These are phyloP conservation scores for Saccharomycopsis crataegensis DNA, from an alignment of 1,139 yeast species.

Conservation along the genomic window DNA sequence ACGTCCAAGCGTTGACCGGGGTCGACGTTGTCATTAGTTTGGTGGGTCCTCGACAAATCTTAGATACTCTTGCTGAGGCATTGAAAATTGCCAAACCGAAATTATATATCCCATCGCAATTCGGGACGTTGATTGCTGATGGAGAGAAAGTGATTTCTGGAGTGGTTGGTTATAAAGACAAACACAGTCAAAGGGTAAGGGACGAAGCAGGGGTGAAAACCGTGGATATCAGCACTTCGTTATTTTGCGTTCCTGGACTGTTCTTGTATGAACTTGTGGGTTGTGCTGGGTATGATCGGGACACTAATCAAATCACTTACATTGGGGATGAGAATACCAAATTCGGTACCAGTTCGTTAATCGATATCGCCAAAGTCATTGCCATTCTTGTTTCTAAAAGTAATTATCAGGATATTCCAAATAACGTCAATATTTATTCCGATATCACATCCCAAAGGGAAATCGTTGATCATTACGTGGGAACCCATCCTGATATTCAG, in stretches of 20 bases:
- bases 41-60: constrained; percentile 29
- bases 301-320: constrained; percentile 32
- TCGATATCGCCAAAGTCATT: constrained; percentile 43
- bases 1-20: constrained; percentile 33
- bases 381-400: constrained; percentile 35
- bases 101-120: constrained; percentile 56
- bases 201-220: constrained; percentile 41
- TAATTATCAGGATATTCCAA: constrained; percentile 33
- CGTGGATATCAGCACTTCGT: constrained; percentile 39
- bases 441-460: constrained; percentile 35
- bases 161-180: constrained; percentile 33
- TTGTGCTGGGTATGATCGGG: constrained; percentile 32
- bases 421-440: constrained; percentile 38
- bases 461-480: constrained; percentile 36
- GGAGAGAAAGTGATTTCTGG: constrained; percentile 30
- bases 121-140: constrained; percentile 39
- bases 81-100: constrained; percentile 39
- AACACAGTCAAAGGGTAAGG: constrained; percentile 36
- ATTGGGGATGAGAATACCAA: constrained; percentile 36
- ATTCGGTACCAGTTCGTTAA: constrained; percentile 32
- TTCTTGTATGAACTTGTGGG: constrained; percentile 33
- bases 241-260: constrained; percentile 38
- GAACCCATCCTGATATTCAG: constrained; percentile 33
- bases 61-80: constrained; percentile 30
- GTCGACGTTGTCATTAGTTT: constrained; percentile 47